Conservation (phyloP, 805 yeast species). For the Starmerella davenportii region DNA sequence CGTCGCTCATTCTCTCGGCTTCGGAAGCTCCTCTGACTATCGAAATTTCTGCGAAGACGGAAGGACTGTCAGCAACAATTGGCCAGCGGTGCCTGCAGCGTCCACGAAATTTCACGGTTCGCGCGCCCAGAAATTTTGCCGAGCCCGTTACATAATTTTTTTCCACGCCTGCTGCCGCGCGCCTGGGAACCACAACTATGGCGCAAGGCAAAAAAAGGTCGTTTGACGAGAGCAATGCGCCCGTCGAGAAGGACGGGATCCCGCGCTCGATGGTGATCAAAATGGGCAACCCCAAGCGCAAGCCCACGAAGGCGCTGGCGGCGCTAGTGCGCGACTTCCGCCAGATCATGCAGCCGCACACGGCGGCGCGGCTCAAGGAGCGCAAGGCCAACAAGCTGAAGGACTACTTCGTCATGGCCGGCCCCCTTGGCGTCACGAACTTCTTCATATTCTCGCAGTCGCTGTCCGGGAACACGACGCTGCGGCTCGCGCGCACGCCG, state of each 20-base stretch:
- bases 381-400: constrained; percentile 71
- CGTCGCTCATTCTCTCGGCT: background rate
- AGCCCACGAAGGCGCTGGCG: constrained; percentile 61
- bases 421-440: constrained; percentile 86
- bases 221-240: constrained; percentile 29
- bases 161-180: too few relatives aligned
- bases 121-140: too few relatives aligned
- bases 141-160: too few relatives aligned
- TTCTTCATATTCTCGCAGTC: constrained; percentile 73
- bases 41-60: too few relatives aligned
- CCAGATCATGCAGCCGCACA: constrained; percentile 86
- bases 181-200: background rate
- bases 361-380: constrained; percentile 76
- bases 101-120: too few relatives aligned
- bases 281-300: constrained; percentile 44
- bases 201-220: constrained; percentile 42
- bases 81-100: too few relatives aligned
- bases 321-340: constrained; percentile 80
- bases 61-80: too few relatives aligned
- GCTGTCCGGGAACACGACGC: constrained; percentile 50
- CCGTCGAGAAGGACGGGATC: constrained; percentile 45
- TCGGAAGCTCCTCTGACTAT: background rate
- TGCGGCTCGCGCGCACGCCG: constrained; percentile 75
- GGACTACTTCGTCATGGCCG: constrained; percentile 96
- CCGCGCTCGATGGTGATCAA: constrained; percentile 92